Conservation (phyloP, 1,139 yeast species). For the Meyerozyma elateridarum region DNA sequence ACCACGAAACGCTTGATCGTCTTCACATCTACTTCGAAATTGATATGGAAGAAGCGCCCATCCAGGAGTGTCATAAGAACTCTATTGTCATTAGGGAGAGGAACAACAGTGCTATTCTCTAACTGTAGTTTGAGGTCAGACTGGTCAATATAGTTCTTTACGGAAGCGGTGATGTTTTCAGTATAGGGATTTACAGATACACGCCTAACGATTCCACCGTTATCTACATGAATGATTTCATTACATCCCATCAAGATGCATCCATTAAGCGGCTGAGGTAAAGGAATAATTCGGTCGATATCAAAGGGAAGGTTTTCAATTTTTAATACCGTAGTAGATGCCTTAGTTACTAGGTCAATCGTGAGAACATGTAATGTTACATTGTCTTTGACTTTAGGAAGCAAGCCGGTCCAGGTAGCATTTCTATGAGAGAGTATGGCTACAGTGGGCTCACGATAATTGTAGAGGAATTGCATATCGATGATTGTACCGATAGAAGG, state of each 20-base stretch:
- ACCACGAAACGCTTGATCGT: conserved; percentile 34
- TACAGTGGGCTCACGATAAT: conserved; percentile 76
- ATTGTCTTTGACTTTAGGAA: conserved; percentile 60
- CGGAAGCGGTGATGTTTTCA: conserved; percentile 45
- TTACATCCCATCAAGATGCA: conserved; percentile 71
- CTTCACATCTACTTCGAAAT: conserved; percentile 49
- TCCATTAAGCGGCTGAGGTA: conserved; percentile 68
- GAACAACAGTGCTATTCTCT: conserved; percentile 51
- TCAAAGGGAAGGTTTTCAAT: conserved; percentile 72
- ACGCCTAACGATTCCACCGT: conserved; percentile 71
- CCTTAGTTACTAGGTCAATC: conserved; percentile 56
- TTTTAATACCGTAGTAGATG: conserved; percentile 65
- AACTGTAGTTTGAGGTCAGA: conserved; percentile 48
- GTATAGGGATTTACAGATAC: conserved; percentile 61
- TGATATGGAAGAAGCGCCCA: conserved; percentile 50
- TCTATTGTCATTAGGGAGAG: conserved; percentile 45
- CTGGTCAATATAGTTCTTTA: conserved; percentile 48
- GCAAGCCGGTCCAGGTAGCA: conserved; percentile 73
- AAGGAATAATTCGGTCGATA: conserved; percentile 57
- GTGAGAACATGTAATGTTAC: conserved; percentile 59
- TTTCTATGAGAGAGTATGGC: conserved; percentile 64
- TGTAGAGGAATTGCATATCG: conserved; percentile 64
- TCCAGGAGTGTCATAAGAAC: conserved; percentile 47
- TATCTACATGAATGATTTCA: conserved; percentile 74
- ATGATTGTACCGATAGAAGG: conserved; percentile 54